Base-by-base conservation (phyloP, 805 yeast species). In the Lachancea sp. region DNA sequence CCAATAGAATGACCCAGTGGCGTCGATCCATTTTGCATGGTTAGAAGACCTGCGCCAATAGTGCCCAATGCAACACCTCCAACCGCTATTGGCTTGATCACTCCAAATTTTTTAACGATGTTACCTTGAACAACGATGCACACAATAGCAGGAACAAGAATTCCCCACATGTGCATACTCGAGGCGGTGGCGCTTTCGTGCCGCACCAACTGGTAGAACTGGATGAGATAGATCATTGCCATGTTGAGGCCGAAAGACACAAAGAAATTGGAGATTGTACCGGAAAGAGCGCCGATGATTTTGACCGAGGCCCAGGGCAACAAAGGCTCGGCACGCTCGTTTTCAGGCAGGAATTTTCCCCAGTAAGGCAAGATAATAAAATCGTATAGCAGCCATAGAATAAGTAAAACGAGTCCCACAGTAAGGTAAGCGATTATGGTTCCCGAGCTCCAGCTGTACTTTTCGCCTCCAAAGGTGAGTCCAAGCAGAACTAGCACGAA, bases 371-470 rank as follows among this genome's bases (percentile, higher is more conserved):
- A 52, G 11, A 57, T 15, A 11, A 46, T 40, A 40, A 54, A 54
- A 41, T 82, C 85, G 25, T 75, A 68, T 2, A 77, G 19, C 9
- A 79, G 31, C 43, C 82, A 79, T 0, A 56, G 48, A 1, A 71
- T 46, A 18, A 74, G 65, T 20, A 68, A 62, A 0, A 60, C 43
- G 1, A 67, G 72, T 22, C 81, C 81, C 34, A 75, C 49, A 3
- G 62, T 57, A 30, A 77, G 57, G 61, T 74, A 60, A 5, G 63
- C 46, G 12, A 77, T 71, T 13, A 69, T 68, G 18, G 64, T 47
- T 2, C 72, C 59, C 11, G 73, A 73, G 51, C 70, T 54, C 88
- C 88, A 83, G 0, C 66, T 58, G 56, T 71, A 79, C 9, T 73
- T 65, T 6, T 74, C 64, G 2, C 86, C 87, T 30, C 86, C 87